phyloP scores from a whole-genome alignment of 148 eudicot genomes.

The Cornus kousa region DNA sequence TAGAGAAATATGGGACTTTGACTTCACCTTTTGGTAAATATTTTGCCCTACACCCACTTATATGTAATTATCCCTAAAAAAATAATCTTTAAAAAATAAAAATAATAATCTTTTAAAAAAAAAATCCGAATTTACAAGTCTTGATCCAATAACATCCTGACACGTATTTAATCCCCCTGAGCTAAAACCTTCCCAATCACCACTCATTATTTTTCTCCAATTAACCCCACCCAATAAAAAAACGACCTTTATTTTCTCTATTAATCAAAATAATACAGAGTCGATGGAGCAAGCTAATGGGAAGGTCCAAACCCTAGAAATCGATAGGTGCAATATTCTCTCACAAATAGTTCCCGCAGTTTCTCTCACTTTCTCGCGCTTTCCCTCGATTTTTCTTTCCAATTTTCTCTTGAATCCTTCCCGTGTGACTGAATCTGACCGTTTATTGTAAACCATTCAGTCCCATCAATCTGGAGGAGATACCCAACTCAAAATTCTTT shows the following conservation, averaged over 20 bases:
- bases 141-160: not conserved
- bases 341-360: not conserved
- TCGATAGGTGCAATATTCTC: not conserved
- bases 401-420: not conserved
- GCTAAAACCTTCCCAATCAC: not conserved
- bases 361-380: slow-evolving; percentile 5
- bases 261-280: not conserved
- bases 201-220: not conserved
- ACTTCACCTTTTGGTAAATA: no score
- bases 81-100: no score
- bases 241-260: not conserved
- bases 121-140: no score
- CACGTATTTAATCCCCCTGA: not conserved
- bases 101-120: no score
- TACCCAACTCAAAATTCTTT: slow-evolving; percentile 1
- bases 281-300: slow-evolving; percentile 4
- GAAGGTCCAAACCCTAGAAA: slow-evolving; percentile 17
- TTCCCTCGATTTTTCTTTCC: not conserved
- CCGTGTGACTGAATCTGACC: slow-evolving; percentile 18
- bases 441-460: not conserved
- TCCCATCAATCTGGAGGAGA: slow-evolving; percentile 3
- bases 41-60: no score
- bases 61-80: no score
- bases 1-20: no score
- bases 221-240: not conserved